phyloP scores from a whole-genome alignment of 208 protist species.

The Borovskyia barvae region DNA sequence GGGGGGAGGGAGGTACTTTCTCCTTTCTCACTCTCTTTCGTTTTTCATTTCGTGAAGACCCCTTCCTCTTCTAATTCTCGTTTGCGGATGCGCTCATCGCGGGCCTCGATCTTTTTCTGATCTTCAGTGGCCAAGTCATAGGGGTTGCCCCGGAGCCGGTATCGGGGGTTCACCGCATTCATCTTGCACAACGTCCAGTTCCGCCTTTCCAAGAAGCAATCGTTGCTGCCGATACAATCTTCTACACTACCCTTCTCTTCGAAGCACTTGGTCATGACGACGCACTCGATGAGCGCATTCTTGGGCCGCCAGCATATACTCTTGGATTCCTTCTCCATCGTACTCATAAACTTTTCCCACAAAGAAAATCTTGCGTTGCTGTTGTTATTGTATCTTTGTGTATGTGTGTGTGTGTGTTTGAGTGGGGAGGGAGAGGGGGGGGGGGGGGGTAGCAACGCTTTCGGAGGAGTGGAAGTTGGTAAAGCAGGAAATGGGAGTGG shows the following conservation, averaged over 20 bases:
- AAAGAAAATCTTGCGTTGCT: not conserved
- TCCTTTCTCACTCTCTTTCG: too few species aligned
- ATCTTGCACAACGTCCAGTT: constrained; percentile 91
- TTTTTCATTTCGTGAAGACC: constrained; percentile 60
- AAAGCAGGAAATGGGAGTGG: too few species aligned
- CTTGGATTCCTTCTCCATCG: constrained; percentile 81
- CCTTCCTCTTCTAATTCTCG: constrained; percentile 83
- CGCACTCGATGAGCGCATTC: constrained; percentile 83
- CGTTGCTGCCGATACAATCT: constrained; percentile 72
- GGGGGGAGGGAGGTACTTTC: too few species aligned
- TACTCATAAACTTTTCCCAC: not conserved
- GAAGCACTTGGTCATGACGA: constrained; percentile 85
- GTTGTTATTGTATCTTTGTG: not conserved
- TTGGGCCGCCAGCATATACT: constrained; percentile 87
- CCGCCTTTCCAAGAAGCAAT: constrained; percentile 81
- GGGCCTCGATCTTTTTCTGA: constrained; percentile 86
- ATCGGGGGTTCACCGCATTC: constrained; percentile 86
- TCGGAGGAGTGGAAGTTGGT: too few species aligned
- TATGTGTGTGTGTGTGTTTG: not conserved
- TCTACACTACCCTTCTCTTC: constrained; percentile 79
- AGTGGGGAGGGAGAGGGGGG: not conserved
- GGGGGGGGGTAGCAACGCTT: too few species aligned
- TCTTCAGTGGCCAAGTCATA: constrained; percentile 87
- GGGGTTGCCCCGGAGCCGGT: constrained; percentile 82
- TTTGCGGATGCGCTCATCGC: constrained; percentile 76